Evolutionary conservation across 257 asterid species (phyloP), one percentile per base, ranked within the genome.

Genomic region (Solanum neorickii): DNA sequence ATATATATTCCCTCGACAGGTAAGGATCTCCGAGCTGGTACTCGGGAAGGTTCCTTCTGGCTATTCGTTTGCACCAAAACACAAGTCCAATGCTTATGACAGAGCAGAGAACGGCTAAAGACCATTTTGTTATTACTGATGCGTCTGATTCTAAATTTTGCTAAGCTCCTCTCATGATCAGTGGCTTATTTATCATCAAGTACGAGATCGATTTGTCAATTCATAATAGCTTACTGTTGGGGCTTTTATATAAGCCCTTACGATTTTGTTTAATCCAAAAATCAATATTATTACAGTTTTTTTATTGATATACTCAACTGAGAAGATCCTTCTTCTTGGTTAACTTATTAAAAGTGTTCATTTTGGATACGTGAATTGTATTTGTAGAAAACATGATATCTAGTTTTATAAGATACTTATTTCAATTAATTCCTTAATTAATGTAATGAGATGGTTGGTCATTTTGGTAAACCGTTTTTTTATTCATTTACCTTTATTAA

Each of bases 31-130:
- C 0, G 99, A 95, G 91, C 91, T 97, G 98, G 87, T 95, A 86
- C 98, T 97, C 14, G 98, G 99, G 87, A 97, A 97, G 93, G 98
- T 97, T 87, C 98, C 99, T 37, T 72, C 93, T 44, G 98, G 98
- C 62, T 95, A 94, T 91, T 91, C 96, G 21, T 97, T 97, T 92
- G 87, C 97, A 31, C 99, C 99, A 42, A 97, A 97, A 86, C 99
- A 97, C 95, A 97, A 97, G 88, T 97, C 99, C 21, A 97, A 95
- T 75, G 98, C 99, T 5, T 95, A 97, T 68, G 99, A 97, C 89
- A 92, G 88, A 85, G 97, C 99, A 41, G 99, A 97, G 88, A 97
- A 95, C 82, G 99, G 98, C 75, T 95, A 91, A 91, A 94, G 70
- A 39, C 33, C 65, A 47, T 46, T 72, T 52, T 44, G 8, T 33